phyloP scores from a whole-genome alignment of 164 flowering plant species.

The Cinnamomum micranthum region DNA sequence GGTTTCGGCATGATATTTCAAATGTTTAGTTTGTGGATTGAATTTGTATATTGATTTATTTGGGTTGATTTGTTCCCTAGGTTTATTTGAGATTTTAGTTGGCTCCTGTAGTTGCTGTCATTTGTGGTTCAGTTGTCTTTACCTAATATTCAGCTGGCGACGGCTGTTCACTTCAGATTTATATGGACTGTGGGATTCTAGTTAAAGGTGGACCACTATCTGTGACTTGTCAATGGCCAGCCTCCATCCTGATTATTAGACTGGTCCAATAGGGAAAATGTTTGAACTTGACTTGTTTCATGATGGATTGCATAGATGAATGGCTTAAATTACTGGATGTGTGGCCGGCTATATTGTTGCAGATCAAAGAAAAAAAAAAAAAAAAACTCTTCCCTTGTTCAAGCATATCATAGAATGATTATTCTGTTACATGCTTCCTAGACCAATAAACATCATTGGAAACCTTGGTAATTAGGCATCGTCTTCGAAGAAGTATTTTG shows the following conservation, averaged over 20 bases:
- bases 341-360: not conserved
- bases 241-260: not conserved
- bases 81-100: not conserved
- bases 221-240: not conserved
- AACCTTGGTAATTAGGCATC: not conserved
- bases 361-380: not conserved
- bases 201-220: not conserved
- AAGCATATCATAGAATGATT: not conserved
- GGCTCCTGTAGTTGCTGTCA: not conserved
- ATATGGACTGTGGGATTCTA: not conserved
- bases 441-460: not conserved
- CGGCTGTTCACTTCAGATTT: not conserved
- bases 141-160: not conserved
- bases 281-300: not conserved
- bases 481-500: not conserved
- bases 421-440: not conserved
- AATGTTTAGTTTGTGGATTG: not conserved
- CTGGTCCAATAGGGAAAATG: not conserved
- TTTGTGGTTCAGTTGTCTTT: not conserved
- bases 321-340: not conserved
- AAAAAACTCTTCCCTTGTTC: not conserved
- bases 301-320: no score
- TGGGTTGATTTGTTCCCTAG: not conserved
- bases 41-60: not conserved
- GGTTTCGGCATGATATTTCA: not conserved